Conservation (phyloP, 805 yeast genomes). For the Yarrowia bubula region DNA sequence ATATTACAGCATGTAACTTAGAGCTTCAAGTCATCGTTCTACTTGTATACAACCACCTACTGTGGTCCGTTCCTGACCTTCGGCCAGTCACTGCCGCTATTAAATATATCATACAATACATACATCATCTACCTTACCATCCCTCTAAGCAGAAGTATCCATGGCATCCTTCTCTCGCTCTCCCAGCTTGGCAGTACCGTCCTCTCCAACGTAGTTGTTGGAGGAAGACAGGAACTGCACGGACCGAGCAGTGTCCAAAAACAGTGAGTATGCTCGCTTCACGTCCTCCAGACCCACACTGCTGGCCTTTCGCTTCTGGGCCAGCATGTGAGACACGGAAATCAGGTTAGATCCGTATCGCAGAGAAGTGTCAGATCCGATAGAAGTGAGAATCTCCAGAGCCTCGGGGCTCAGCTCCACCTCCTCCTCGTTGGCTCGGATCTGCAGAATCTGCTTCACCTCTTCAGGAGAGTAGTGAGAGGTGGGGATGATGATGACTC, state of each 20-base stretch:
- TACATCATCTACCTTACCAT: not conserved
- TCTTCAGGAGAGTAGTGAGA: slow-evolving; percentile 74
- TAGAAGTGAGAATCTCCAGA: slow-evolving; percentile 79
- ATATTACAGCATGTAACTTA: too few species aligned
- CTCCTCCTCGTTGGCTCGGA: slow-evolving; percentile 93
- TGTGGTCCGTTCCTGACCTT: too few species aligned
- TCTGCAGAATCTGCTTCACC: slow-evolving; percentile 77
- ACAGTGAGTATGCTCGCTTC: slow-evolving; percentile 80
- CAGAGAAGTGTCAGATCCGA: slow-evolving; percentile 84
- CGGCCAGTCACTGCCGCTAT: not conserved
- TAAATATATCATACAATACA: not conserved
- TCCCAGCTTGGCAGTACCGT: slow-evolving; percentile 66
- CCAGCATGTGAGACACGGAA: slow-evolving; percentile 83
- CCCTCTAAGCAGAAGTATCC: slow-evolving; percentile 39
- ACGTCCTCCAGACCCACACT: slow-evolving; percentile 76
- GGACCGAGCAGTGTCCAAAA: slow-evolving; percentile 85
- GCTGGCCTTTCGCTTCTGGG: slow-evolving; percentile 72
- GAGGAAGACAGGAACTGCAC: slow-evolving; percentile 78
- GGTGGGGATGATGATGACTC: slow-evolving; percentile 91
- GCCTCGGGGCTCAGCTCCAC: slow-evolving; percentile 81
- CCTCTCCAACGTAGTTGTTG: slow-evolving; percentile 71
- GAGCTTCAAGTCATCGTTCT: too few species aligned
- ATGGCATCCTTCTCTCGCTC: slow-evolving; percentile 34
- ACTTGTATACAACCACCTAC: too few species aligned
- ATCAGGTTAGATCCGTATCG: slow-evolving; percentile 91